Evolutionary conservation across 768 basidiomycete genomes (phyloP).

Genomic region (Rhizopogon roseolus): DNA sequence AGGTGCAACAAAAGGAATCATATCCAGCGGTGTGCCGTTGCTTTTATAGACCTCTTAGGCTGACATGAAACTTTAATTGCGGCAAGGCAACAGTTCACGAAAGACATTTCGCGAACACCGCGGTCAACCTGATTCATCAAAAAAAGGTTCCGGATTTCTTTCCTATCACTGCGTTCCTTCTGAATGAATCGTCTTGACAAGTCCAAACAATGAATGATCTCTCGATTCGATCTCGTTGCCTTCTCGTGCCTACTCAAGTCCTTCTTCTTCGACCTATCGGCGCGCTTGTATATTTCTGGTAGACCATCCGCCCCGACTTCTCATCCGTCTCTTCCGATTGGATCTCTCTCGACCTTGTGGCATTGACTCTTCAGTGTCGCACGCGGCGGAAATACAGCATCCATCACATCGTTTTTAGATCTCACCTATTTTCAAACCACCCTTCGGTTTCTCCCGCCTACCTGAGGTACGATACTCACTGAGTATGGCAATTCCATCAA

Average conservation of each 20-base stretch:
- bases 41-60: constrained; percentile 26
- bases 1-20: constrained; percentile 5
- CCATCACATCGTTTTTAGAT: constrained; percentile 42
- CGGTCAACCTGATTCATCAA: constrained; percentile 23
- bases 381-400: constrained; percentile 26
- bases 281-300: constrained; percentile 32
- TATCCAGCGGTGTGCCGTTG: constrained; percentile 6
- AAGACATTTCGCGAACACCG: constrained; percentile 22
- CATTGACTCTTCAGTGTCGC: constrained; percentile 21
- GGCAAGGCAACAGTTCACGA: constrained; percentile 13
- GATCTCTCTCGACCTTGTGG: constrained; percentile 36
- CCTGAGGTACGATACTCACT: constrained; percentile 19
- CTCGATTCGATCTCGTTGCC: constrained; percentile 19
- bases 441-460: constrained; percentile 23
- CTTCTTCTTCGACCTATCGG: constrained; percentile 35
- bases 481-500: constrained; percentile 22
- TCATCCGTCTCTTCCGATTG: constrained; percentile 44
- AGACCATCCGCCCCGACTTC: constrained; percentile 41
- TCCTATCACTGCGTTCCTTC: constrained; percentile 21
- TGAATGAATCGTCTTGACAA: constrained; percentile 15
- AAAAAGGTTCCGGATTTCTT: constrained; percentile 21
- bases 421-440: constrained; percentile 26
- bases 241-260: constrained; percentile 22
- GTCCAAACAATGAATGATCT: constrained; percentile 21
- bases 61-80: constrained; percentile 26